Evolutionary conservation across 1,284 basidiomycete genomes (phyloP).

Genomic region (Pseudozyma sp.): DNA sequence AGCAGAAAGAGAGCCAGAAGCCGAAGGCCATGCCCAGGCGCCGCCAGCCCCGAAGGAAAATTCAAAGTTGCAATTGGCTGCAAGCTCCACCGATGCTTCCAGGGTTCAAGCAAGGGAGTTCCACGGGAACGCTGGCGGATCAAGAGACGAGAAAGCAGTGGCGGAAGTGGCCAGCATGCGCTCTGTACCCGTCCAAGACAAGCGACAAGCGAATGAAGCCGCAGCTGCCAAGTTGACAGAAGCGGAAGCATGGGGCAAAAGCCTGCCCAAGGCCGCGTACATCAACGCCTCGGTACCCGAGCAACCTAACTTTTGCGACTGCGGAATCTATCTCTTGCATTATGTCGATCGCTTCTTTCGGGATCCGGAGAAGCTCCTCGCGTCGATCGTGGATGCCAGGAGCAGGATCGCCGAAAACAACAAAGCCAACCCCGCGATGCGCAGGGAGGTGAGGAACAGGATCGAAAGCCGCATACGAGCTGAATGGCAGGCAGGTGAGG

Average conservation of each 20-base stretch:
- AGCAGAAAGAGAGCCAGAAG: neutral
- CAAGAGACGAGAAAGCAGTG: neutral
- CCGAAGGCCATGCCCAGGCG: neutral
- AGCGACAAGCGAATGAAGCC: neutral
- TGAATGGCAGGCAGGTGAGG: conserved; percentile 43
- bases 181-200: conserved; percentile 20
- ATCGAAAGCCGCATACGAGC: conserved; percentile 5
- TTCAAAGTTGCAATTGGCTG: neutral
- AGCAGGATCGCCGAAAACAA: neutral
- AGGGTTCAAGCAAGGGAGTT: conserved; percentile 5
- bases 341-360: conserved; percentile 64
- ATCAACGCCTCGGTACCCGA: conserved; percentile 71
- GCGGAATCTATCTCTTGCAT: conserved; percentile 73
- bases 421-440: conserved; percentile 2
- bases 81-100: neutral
- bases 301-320: conserved; percentile 87
- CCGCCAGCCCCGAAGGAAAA: neutral
- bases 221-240: neutral
- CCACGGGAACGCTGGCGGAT: neutral
- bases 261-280: conserved; percentile 25
- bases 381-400: conserved; percentile 16
- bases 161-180: neutral
- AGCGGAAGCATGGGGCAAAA: conserved; percentile 28
- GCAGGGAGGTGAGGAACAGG: conserved; percentile 1
- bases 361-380: conserved; percentile 47